Evolutionary conservation across 805 yeast genomes (phyloP).

Genomic region (Blastobotrys americana): DNA sequence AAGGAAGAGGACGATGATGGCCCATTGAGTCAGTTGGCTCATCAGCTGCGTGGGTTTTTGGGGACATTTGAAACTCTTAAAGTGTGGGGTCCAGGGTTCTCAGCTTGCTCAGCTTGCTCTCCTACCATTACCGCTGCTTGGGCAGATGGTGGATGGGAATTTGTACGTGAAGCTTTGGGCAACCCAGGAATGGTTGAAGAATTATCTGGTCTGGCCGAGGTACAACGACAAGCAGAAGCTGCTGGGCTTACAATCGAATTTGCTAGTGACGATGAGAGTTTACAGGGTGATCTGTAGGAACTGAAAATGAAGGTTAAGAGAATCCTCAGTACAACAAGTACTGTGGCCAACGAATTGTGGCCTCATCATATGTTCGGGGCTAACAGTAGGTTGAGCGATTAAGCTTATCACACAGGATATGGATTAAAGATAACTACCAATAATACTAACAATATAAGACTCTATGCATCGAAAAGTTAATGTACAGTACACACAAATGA

Average conservation of each 20-base stretch:
- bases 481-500: no score
- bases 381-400: no score
- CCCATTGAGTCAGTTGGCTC: conserved; percentile 63
- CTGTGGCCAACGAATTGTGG: no score
- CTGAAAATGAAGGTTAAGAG: no score
- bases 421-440: no score
- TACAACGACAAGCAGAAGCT: conserved; percentile 66
- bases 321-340: no score
- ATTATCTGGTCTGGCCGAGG: conserved; percentile 67
- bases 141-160: conserved; percentile 62
- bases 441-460: no score
- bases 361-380: no score
- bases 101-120: conserved; percentile 85
- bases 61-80: conserved; percentile 56
- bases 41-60: conserved; percentile 85
- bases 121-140: conserved; percentile 46
- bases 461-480: no score
- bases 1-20: conserved; percentile 28
- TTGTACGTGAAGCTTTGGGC: conserved; percentile 63
- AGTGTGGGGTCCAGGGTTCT: conserved; percentile 64
- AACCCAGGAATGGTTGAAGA: conserved; percentile 63
- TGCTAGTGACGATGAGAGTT: neutral
- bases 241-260: conserved; percentile 7
- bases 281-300: no score
- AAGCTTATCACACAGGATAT: no score